These are phyloP conservation scores for Climacium dendroides DNA, from an alignment of 225 moss, liverwort and hornwort species.

Conservation along the genomic window DNA sequence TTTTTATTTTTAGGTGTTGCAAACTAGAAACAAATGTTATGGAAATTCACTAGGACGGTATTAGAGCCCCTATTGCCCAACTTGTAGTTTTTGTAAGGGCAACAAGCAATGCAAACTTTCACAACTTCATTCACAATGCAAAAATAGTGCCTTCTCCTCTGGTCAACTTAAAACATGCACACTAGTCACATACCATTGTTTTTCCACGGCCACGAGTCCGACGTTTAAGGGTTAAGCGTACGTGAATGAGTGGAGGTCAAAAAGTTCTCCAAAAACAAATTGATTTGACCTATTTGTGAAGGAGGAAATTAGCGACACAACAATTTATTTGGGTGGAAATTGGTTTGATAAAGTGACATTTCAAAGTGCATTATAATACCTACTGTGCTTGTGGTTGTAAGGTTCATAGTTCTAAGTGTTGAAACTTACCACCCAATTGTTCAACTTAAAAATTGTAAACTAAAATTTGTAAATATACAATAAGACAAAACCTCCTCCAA, in stretches of 20 bases:
- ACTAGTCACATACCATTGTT: too few relatives aligned
- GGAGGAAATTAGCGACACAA: rapidly evolving
- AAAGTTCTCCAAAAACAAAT: neutral
- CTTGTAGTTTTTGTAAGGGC: too few relatives aligned
- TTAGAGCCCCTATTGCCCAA: too few relatives aligned
- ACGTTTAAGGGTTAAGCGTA: too few relatives aligned
- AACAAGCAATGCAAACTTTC: too few relatives aligned
- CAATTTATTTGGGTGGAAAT: neutral
- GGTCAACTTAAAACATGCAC: too few relatives aligned
- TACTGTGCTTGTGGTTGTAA: neutral
- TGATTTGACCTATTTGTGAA: neutral
- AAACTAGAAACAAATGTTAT: too few relatives aligned
- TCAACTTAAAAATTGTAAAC: neutral
- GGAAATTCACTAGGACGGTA: too few relatives aligned
- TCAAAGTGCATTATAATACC: neutral
- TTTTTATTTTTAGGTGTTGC: too few relatives aligned
- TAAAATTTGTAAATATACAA: neutral
- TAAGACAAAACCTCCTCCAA: neutral
- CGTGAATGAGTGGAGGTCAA: neutral
- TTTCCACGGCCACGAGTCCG: too few relatives aligned
- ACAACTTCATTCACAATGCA: too few relatives aligned
- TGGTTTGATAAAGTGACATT: neutral
- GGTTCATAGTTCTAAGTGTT: neutral
- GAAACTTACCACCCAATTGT: neutral
- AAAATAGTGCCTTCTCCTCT: too few relatives aligned